phyloP scores from a whole-genome alignment of 305 asterid genomes.

The Petunia hybrid region DNA sequence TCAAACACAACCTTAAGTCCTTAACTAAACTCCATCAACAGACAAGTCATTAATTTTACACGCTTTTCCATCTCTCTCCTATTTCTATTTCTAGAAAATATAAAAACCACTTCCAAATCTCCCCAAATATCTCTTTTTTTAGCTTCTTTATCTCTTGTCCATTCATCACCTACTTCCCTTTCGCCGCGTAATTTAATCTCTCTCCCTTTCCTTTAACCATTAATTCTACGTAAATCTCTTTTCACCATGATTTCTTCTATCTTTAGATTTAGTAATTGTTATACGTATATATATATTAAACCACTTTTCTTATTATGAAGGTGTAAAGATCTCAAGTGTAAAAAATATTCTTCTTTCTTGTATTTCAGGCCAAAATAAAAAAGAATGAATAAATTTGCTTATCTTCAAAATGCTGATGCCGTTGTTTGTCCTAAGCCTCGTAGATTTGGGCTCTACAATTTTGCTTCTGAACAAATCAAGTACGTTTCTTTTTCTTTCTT shows the following conservation, averaged over 20 bases:
- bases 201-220: background rate
- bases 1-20: background rate
- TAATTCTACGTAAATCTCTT: constrained; percentile 8
- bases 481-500: background rate
- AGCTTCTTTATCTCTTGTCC: background rate
- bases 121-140: background rate
- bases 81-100: background rate
- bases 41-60: background rate
- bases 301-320: background rate
- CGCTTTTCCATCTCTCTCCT: background rate
- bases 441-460: background rate
- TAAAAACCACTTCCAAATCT: background rate
- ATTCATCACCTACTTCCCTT: background rate
- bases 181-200: background rate
- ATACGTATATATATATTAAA: background rate
- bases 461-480: constrained; percentile 16
- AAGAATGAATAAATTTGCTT: constrained; percentile 15
- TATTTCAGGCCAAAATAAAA: constrained; percentile 15
- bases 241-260: background rate
- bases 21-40: background rate
- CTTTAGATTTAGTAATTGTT: constrained; percentile 25
- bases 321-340: background rate
- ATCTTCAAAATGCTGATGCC: constrained; percentile 9
- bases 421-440: constrained; percentile 33
- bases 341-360: background rate